Evolutionary conservation across 164 flowering plant genomes (phyloP).

Genomic region (Cinnamomum micranthum): DNA sequence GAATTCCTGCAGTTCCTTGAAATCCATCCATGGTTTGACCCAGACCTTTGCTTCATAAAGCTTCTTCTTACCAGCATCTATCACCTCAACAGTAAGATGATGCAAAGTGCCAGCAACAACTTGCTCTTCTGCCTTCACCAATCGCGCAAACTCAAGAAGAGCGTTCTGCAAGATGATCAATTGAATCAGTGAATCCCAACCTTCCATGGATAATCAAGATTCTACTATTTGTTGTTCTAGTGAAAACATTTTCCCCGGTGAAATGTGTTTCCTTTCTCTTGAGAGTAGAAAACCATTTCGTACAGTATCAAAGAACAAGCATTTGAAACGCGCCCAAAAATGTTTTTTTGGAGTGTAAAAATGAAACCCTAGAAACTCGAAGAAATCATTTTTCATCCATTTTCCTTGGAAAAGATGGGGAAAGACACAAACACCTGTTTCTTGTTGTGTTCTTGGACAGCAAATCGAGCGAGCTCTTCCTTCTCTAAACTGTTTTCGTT

Average conservation of each 20-base stretch:
- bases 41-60: conserved; percentile 71
- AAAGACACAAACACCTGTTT: conserved; percentile 31
- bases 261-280: too few species aligned
- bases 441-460: conserved; percentile 67
- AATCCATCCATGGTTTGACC: conserved; percentile 81
- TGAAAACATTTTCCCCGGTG: too few species aligned
- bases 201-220: too few species aligned
- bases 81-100: conserved; percentile 60
- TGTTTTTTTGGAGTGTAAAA: too few species aligned
- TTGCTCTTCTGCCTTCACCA: conserved; percentile 70
- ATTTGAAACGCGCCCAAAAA: too few species aligned
- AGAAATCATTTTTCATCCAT: not conserved
- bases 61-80: conserved; percentile 68
- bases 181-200: not conserved
- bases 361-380: too few species aligned
- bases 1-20: conserved; percentile 73
- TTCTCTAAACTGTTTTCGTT: conserved; percentile 19
- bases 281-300: too few species aligned
- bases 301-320: too few species aligned
- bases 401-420: too few species aligned
- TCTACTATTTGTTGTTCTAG: too few species aligned
- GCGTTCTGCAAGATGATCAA: conserved; percentile 36
- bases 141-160: conserved; percentile 54
- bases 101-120: conserved; percentile 68
- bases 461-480: conserved; percentile 50